Evolutionary conservation across 352 stramenopile species (phyloP), one percentile per base, ranked within the genome.

Genomic region (Globisporangium irregulare): DNA sequence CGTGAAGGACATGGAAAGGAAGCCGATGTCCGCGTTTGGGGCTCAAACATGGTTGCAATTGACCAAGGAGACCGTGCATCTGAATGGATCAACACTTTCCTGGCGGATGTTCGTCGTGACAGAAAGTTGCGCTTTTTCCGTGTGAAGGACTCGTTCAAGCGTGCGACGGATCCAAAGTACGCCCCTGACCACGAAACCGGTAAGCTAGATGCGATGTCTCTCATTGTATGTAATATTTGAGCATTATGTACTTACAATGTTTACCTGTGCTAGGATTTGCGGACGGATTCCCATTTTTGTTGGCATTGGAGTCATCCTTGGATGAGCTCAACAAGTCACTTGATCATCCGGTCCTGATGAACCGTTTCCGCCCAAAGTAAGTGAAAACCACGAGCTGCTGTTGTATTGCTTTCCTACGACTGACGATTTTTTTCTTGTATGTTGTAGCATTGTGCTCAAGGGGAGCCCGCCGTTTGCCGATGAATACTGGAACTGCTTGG

Each of bases 351-450:
- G 73, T 94, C n/a, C 71, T 75, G 9, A 95, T 95, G 73, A 86
- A 90, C 32, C 86, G 86, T 5, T 97, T 97, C 67, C 87, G 89
- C 7, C 80, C 89, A 27, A 97, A 97, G 86, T 90, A 69, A 27
- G 64, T 81, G 51, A 29, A 63, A 50, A 63, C 2, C 14, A 10
- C 8, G 8, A 3, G 20, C 54, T n/a, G 18, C 22, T 55, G 24
- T 38, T 32, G 59, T 53, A 10, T 46, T 14, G 50, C 43, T 25
- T 41, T 53, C 25, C 36, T n/a, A 7, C 18, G 18, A 24, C 20
- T 34, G 36, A 61, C 32, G 41, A 24, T 61, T 22, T 27, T 27
- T 25, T 61, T 61, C 29, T 18, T 61, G 14, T 6, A 20, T 60
- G 5, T 15, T 29, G 3, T 59, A 93, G 86, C 61, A 93, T 97